A percentile compares a stretch with the other conserved stretches of the same genome.
phyloP scores from a whole-genome alignment of 805 yeast species.

The Metahyphopichia silvanorum region DNA sequence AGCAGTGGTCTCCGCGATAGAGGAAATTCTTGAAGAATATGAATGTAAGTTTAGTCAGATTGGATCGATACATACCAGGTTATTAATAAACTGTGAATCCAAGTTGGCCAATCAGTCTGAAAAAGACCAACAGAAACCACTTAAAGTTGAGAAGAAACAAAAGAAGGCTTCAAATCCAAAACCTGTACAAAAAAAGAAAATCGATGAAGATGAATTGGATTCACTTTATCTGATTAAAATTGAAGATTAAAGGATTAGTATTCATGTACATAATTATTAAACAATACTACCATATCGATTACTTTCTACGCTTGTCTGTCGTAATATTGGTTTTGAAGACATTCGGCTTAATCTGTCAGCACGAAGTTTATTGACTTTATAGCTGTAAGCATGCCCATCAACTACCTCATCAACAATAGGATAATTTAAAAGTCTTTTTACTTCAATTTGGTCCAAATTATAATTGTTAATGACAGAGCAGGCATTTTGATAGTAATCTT shows the following conservation, averaged over 20 bases:
- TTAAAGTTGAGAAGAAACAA: conserved; percentile 10
- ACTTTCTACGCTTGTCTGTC: conserved; percentile 9
- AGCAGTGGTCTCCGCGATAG: conserved; percentile 23
- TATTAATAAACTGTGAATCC: conserved; percentile 17
- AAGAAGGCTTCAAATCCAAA: conserved; percentile 12
- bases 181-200: conserved; percentile 5
- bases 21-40: conserved; percentile 25
- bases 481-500: conserved; percentile 30
- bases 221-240: conserved; percentile 38
- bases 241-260: conserved; percentile 24
- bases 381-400: conserved; percentile 39
- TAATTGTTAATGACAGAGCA: conserved; percentile 27
- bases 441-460: conserved; percentile 29
- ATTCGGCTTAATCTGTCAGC: conserved; percentile 15
- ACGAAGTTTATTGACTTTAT: conserved; percentile 37
- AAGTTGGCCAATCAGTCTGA: conserved; percentile 2
- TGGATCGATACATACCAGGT: conserved; percentile 23
- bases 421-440: conserved; percentile 34
- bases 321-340: conserved; percentile 8
- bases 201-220: conserved; percentile 34
- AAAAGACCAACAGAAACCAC: conserved; percentile 3
- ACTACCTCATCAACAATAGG: conserved; percentile 44
- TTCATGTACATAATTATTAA: conserved; percentile 5
- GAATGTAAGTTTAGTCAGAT: conserved; percentile 23
- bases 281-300: conserved; percentile 27